These are phyloP conservation scores for Balamuthia mandrillaris DNA, from an alignment of 208 protist species.

Conservation along the genomic window DNA sequence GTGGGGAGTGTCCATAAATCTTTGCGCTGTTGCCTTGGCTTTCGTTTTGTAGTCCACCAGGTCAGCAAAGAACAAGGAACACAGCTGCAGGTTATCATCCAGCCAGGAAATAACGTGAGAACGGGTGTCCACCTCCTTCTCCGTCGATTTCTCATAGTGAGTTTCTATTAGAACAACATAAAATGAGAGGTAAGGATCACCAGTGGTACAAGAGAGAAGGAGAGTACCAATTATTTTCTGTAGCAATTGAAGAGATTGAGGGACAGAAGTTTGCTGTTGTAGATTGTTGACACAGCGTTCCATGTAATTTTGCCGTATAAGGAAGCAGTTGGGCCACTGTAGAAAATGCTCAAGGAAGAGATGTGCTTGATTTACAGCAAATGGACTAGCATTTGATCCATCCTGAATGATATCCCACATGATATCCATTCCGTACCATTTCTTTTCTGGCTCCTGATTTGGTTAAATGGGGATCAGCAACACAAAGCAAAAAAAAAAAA, in stretches of 20 bases:
- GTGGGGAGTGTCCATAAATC: neutral
- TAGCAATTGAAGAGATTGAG: constrained; percentile 40
- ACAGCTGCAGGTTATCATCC: constrained; percentile 1
- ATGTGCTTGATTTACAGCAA: neutral
- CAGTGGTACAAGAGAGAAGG: neutral
- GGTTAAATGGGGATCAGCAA: neutral
- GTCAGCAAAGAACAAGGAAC: constrained; percentile 23
- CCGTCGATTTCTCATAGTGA: constrained; percentile 15
- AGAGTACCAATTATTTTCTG: constrained; percentile 33
- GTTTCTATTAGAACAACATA: neutral
- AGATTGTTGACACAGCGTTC: constrained; percentile 38
- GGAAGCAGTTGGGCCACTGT: neutral
- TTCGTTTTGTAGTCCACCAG: constrained; percentile 17
- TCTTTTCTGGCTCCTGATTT: constrained; percentile 16
- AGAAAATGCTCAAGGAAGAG: constrained; percentile 30
- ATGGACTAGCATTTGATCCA: neutral
- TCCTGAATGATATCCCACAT: constrained; percentile 54
- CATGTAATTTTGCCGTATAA: constrained; percentile 30
- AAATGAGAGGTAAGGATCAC: neutral
- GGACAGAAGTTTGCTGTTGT: constrained; percentile 33
- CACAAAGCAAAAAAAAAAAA: neutral
- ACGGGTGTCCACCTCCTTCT: constrained; percentile 16
- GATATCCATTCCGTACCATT: constrained; percentile 49
- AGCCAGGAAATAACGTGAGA: neutral
- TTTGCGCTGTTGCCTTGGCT: neutral